Evolutionary conservation across 2,329 filamentous ascomycete genomes (phyloP), one percentile per base, ranked within the genome.

Genomic region (Catunica adiposa): DNA sequence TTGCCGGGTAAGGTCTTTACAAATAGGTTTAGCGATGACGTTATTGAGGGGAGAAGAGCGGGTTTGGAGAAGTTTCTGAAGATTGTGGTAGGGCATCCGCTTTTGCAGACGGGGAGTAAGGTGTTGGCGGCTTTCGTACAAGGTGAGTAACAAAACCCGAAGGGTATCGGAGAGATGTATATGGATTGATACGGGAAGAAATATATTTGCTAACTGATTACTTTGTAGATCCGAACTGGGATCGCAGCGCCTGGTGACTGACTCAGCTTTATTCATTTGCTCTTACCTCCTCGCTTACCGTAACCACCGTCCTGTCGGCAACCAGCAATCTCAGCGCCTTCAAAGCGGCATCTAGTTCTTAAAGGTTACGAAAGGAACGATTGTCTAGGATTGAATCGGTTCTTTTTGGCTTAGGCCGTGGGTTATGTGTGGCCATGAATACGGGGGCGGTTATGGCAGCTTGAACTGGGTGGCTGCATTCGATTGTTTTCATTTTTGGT

Each of bases 1-100:
- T 73, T 98, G 61, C 92, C 92, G 0, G 92, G 92, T 53, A 98
- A 97, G 71, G 92, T 98, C 56, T 96, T 97, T 64, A 95, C 90
- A 53, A 97, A 97, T 70, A 82, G 92, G 50, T 98, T 98, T 73
- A 94, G 86, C 64, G 92, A 98, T 71, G 89, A 95, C 67, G 90
- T 98, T 64, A 98, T 98, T 67, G 92, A 97, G 74, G 87, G 94
- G 65, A 77, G 92, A 55, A 77, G 90, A 61, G 86, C 90, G 63
- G 92, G 92, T 1, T 73, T 98, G 62, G 89, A 98, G 73, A 82
- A 94, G 67, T 98, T 98, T 67, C 71, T 98, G 66, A 89, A 92
- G 78, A 97, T 97, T 66, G 92, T 98, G 9, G 92, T 95, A 0
- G 90, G 92, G 0, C 92, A 98, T 69, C 92, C 92, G 63, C 74